Conservation (phyloP, 2,329 filamentous ascomycete species). For the Drechslerella dactyloides region DNA sequence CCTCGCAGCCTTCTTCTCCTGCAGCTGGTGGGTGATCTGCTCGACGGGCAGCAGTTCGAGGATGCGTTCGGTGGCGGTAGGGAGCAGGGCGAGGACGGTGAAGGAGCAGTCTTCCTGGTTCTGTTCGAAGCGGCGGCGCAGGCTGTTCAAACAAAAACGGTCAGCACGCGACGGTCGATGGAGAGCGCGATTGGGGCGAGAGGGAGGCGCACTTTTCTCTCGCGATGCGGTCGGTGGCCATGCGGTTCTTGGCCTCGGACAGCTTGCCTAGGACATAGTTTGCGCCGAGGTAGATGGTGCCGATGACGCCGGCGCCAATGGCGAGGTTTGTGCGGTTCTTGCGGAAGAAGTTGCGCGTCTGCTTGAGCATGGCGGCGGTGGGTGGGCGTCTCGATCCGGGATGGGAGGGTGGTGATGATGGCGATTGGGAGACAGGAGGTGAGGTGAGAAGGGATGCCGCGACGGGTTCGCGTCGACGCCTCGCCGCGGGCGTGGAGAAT, state of each 20-base stretch:
- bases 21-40: conserved; percentile 88
- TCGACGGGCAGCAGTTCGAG: conserved; percentile 88
- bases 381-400: not conserved
- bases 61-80: conserved; percentile 88
- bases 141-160: conserved; percentile 62
- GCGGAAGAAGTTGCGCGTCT: conserved; percentile 86
- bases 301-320: conserved; percentile 83
- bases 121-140: conserved; percentile 94
- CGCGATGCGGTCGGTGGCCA: conserved; percentile 93
- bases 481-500: not conserved
- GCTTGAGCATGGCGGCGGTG: conserved; percentile 65
- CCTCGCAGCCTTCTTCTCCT: conserved; percentile 85
- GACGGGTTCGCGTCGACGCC: conserved; percentile 5
- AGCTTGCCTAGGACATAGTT: conserved; percentile 93
- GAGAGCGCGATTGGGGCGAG: not conserved
- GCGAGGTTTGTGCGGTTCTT: conserved; percentile 90
- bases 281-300: conserved; percentile 86
- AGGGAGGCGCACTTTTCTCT: conserved; percentile 82
- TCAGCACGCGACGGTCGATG: conserved; percentile 1
- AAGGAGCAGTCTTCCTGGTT: conserved; percentile 99
- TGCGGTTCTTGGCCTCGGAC: conserved; percentile 89
- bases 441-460: not conserved
- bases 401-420: conserved; percentile 41
- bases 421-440: not conserved
- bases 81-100: conserved; percentile 92